Evolutionary conservation across 306 rosid genomes (phyloP).

Genomic region (Acmispon strigosus): DNA sequence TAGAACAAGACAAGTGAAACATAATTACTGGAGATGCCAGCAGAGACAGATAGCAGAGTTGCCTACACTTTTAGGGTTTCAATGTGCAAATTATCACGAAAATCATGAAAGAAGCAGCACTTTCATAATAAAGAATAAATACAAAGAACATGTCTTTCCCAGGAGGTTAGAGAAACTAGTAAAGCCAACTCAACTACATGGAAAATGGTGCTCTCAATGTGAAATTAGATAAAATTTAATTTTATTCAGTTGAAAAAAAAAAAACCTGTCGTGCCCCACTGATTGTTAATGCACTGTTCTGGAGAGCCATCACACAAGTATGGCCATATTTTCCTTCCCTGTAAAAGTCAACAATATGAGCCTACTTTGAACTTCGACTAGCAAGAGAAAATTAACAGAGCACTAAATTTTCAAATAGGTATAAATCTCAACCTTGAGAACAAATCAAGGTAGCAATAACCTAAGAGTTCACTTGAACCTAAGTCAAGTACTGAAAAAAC

Average conservation of each 20-base stretch:
- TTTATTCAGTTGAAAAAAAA: background rate
- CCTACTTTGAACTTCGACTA: slow-evolving; percentile 16
- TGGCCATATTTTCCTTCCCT: slow-evolving; percentile 86
- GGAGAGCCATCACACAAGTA: slow-evolving; percentile 86
- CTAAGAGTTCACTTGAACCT: slow-evolving; percentile 71
- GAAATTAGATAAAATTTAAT: background rate
- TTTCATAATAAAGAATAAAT: background rate
- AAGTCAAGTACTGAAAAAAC: slow-evolving; percentile 69
- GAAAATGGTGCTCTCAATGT: slow-evolving; percentile 1
- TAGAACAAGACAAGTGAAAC: background rate
- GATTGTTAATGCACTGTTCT: slow-evolving; percentile 66
- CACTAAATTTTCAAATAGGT: background rate
- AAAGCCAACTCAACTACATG: background rate
- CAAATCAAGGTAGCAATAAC: slow-evolving; percentile 85
- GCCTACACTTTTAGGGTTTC: background rate
- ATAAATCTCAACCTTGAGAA: slow-evolving; percentile 52
- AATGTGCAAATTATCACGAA: background rate
- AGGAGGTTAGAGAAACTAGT: background rate
- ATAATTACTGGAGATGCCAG: background rate
- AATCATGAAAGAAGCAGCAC: background rate
- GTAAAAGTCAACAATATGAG: slow-evolving; percentile 25
- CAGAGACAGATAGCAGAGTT: background rate
- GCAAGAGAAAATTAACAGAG: slow-evolving; percentile 8
- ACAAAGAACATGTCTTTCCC: background rate
- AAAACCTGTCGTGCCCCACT: slow-evolving; percentile 62